Evolutionary conservation across 768 basidiomycete species (phyloP), one percentile per base, ranked within the genome.

Genomic region (Amyloporia xantha): DNA sequence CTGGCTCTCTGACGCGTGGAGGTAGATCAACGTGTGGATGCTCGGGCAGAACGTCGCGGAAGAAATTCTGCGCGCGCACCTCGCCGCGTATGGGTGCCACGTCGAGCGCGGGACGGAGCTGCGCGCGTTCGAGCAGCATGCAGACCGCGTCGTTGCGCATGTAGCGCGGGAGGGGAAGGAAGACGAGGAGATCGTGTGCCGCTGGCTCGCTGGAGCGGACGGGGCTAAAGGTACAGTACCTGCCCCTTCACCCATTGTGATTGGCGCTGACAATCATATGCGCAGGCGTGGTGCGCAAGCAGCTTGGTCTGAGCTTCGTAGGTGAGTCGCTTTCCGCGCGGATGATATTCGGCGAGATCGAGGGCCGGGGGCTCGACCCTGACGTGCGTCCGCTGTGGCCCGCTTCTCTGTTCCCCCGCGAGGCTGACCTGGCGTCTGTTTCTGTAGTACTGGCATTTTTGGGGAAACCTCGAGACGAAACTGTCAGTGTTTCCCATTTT

Each of bases 171-270:
- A 44, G 13, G 38, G 17, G 2, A 62, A 56, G 27, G 47, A 28
- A 6, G 54, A 42, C 11, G 24, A 28, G 3, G 33, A 35, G 33
- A 35, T 35, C 33, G 10, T 71, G 72, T 3, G 59, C 65, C 0
- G 75, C 74, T 47, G 70, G 71, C 12, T 72, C 68, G 0, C 60
- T n/a, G n/a, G n/a, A n/a, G n/a, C n/a, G n/a, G n/a, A n/a, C n/a
- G n/a, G n/a, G n/a, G n/a, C n/a, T n/a, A 54, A 53, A 58, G 65
- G 61, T 12, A 36, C 6, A 3, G 3, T 26, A 27, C 30, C 24
- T 7, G 21, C 41, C 41, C 15, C 38, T 26, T 13, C 15, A 3
- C 30, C 9, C 5, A n/a, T n/a, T n/a, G n/a, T n/a, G n/a, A n/a
- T n/a, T n/a, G n/a, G n/a, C n/a, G n/a, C n/a, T n/a, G n/a, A n/a